These are phyloP conservation scores for Cerioporus squamosus DNA, from an alignment of 1,284 basidiomycete genomes.

Conservation along the genomic window DNA sequence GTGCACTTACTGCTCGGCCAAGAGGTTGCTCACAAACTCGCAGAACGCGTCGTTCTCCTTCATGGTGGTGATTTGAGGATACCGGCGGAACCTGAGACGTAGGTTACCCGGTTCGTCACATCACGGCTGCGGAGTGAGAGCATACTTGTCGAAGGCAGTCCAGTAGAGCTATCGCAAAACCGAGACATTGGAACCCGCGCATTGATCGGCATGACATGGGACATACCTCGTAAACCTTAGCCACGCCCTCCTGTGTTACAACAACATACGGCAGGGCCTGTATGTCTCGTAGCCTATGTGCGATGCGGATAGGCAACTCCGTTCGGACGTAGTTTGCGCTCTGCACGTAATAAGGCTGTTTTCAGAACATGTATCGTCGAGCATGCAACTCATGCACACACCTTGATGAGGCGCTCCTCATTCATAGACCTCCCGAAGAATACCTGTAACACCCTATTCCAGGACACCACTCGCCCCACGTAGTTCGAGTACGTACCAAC, in stretches of 20 bases:
- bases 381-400: conserved; percentile 27
- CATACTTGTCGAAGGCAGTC: conserved; percentile 81
- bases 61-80: conserved; percentile 74
- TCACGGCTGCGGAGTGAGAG: neutral
- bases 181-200: neutral
- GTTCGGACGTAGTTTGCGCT: conserved; percentile 90
- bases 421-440: conserved; percentile 83
- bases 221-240: conserved; percentile 83
- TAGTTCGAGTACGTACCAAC: conserved; percentile 55
- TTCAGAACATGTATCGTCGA: neutral
- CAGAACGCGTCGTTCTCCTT: conserved; percentile 85
- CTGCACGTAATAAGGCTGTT: conserved; percentile 43
- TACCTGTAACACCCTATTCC: conserved; percentile 33
- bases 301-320: conserved; percentile 87
- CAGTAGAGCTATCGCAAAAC: conserved; percentile 64
- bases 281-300: conserved; percentile 86
- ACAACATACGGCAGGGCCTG: conserved; percentile 88
- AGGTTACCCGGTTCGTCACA: conserved; percentile 21
- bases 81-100: conserved; percentile 67
- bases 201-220: neutral
- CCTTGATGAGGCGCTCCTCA: conserved; percentile 76
- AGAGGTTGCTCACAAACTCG: conserved; percentile 62
- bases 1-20: conserved; percentile 77
- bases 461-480: neutral
- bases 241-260: conserved; percentile 85